These are phyloP conservation scores for Scedosporium aurantiacum DNA, from an alignment of 2,329 filamentous ascomycete species.

Conservation along the genomic window DNA sequence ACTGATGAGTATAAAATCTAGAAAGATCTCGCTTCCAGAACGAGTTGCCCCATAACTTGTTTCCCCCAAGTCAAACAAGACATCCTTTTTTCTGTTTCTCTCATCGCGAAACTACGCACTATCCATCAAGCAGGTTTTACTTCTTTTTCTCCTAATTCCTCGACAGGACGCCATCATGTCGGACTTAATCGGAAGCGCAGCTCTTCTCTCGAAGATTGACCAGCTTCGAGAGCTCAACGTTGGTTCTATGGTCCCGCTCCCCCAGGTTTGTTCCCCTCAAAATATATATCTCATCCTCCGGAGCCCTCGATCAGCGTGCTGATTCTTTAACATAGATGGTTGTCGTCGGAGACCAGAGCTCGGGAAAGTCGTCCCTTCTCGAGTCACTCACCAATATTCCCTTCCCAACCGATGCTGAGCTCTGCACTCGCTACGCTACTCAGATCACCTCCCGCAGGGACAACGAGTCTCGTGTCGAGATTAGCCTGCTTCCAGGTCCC, in stretches of 20 bases:
- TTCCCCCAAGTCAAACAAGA: too few species aligned
- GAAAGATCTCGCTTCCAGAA: too few species aligned
- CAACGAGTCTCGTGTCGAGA: slow-evolving; percentile 17
- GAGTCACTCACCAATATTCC: slow-evolving; percentile 21
- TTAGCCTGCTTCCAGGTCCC: slow-evolving; percentile 30
- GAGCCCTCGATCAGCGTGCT: background rate
- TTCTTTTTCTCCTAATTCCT: too few species aligned
- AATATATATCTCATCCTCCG: background rate
- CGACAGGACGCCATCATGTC: background rate
- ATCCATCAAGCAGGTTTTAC: too few species aligned
- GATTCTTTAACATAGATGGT: slow-evolving; percentile 14
- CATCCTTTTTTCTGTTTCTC: too few species aligned
- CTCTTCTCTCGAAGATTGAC: slow-evolving; percentile 22
- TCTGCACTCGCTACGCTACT: slow-evolving; percentile 21
- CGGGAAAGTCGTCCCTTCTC: slow-evolving; percentile 21
- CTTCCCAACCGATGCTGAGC: slow-evolving; percentile 17
- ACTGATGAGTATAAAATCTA: too few species aligned
- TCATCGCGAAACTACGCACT: too few species aligned
- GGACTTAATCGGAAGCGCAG: background rate
- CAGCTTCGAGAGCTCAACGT: slow-evolving; percentile 29
- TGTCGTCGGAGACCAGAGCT: slow-evolving; percentile 21
- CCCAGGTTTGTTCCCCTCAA: slow-evolving; percentile 41
- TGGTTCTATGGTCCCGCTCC: slow-evolving; percentile 22
- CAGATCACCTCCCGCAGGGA: slow-evolving; percentile 11
- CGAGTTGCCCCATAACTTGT: too few species aligned